Evolutionary conservation across 441 rosid species (phyloP), one percentile per base, ranked within the genome.

Genomic region (Populus tomentosa): DNA sequence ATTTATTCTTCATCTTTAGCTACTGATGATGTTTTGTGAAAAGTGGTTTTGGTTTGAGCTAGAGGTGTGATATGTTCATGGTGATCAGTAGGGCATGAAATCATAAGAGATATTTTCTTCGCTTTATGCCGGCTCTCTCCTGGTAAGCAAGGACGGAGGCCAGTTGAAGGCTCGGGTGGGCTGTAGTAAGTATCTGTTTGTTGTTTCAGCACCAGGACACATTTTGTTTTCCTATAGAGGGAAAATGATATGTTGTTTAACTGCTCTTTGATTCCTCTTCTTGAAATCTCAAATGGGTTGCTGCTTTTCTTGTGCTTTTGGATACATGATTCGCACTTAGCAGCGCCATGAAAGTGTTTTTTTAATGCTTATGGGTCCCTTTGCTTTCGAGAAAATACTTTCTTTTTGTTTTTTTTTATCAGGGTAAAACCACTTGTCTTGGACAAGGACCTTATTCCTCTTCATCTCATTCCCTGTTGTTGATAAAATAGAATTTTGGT

Each of bases 391-490:
- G 56, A 14, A 40, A 40, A 46, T 13, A 11, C 6, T 14, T 4
- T 13, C 13, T 46, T 4, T 46, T 46, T 14, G 50, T 46, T 46
- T 14, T 11, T 11, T 67, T 66, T 69, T 40, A 7, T 23, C 71
- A 10, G 8, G 14, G 6, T 79, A 53, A 72, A 71, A 26, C 69
- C 72, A 33, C 69, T 75, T 84, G 79, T 73, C 78, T 76, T 77
- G 80, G 32, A 63, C 75, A 73, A 30, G 73, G 71, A 62, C 32
- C 33, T 28, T 61, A 69, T 63, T 16, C 46, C 53, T 66, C 53
- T 76, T 28, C 24, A 38, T 30, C 71, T 56, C 16, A 35, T 26
- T 50, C 74, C 6, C 30, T 32, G 3, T 67, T 32, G 18, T 14
- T 68, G 71, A 20, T 35, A 3, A 3, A 18, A 35, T 21, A 35